A percentile compares a stretch with the other conserved stretches of the same genome.
Conservation (phyloP, 768 basidiomycete genomes). For the Piloderma croceum region DNA sequence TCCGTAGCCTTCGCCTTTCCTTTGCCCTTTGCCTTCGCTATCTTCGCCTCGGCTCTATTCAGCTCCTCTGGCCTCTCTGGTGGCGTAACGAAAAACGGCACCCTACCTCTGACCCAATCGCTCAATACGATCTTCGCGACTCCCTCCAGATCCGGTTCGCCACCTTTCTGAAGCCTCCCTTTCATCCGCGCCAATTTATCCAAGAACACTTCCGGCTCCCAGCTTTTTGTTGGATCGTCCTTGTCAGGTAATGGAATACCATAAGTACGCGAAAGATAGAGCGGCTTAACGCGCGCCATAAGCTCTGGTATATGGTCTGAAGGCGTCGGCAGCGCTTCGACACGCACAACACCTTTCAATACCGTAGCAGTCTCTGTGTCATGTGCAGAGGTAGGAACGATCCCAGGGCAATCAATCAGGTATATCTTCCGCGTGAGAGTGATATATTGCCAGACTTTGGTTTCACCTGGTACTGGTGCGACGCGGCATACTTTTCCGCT, state of each 20-base stretch:
- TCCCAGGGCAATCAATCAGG: constrained; percentile 98
- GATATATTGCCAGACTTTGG: constrained; percentile 99
- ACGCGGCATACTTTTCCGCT: constrained; percentile 96
- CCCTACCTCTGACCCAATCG: constrained; percentile 96
- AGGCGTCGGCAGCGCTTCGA: constrained; percentile 89
- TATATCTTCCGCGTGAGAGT: constrained; percentile 94
- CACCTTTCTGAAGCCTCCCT: constrained; percentile 87
- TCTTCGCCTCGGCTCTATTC: constrained; percentile 58
- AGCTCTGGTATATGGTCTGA: constrained; percentile 88
- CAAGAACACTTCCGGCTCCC: constrained; percentile 76
- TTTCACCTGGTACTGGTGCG: constrained; percentile 96
- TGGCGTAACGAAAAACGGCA: constrained; percentile 93
- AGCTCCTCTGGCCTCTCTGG: constrained; percentile 75
- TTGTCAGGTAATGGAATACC: constrained; percentile 59
- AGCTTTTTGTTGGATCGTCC: constrained; percentile 45
- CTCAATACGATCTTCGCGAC: constrained; percentile 93
- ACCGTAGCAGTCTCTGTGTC: constrained; percentile 90
- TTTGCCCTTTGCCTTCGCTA: constrained; percentile 40
- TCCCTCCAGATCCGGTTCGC: constrained; percentile 88
- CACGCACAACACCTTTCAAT: constrained; percentile 93
- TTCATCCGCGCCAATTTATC: constrained; percentile 84
- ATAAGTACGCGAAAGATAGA: constrained; percentile 87
- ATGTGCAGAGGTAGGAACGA: constrained; percentile 89
- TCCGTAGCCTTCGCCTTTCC: constrained; percentile 46
- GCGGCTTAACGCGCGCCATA: constrained; percentile 85